Base-by-base conservation (phyloP, 1,139 yeast genomes). In the Diutina neorugosa region DNA sequence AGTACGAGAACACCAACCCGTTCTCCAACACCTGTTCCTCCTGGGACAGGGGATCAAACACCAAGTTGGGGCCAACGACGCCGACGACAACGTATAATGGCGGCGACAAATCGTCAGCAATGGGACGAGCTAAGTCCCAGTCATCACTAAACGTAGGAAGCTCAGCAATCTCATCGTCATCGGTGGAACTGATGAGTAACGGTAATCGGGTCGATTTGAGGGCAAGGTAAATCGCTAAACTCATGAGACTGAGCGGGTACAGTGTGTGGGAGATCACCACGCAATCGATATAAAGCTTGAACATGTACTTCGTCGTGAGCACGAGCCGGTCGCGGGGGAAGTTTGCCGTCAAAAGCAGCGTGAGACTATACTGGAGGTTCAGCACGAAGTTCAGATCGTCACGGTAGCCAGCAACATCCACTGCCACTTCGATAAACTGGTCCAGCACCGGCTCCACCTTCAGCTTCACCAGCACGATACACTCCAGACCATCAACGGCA, bases 101-200 rank as follows among this genome's bases (percentile, higher is more conserved):
- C 1, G 96, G 94, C 52, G 75, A 74, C 68, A 80, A 80, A 2
- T 55, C 57, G 5, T 62, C 62, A 46, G 63, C 61, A 50, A 62
- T 59, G 12, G 62, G 57, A 4, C 67, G 69, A 2, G 77, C 71
- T 42, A 86, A 67, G 62, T 75, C 85, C 93, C 86, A 91, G 63
- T 82, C 96, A 62, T 90, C 97, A 49, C 91, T 84, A 63, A 91
- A 91, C 0, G 90, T 87, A 1, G 98, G 98, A 58, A 87, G 83
- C 65, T 90, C 96, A 62, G 87, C 96, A 18, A 86, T 68, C 53
- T 78, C 80, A 49, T 69, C 72, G 59, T 77, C 81, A 56, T 80
- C 73, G 65, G 66, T 79, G 25, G 76, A 81, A 19, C 95, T 86
- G 3, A 80, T 69, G 54, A 89, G 70, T 52, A 82, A 73, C 4